Evolutionary conservation across 257 asterid genomes (phyloP).

Genomic region (Nicotiana tabacum): DNA sequence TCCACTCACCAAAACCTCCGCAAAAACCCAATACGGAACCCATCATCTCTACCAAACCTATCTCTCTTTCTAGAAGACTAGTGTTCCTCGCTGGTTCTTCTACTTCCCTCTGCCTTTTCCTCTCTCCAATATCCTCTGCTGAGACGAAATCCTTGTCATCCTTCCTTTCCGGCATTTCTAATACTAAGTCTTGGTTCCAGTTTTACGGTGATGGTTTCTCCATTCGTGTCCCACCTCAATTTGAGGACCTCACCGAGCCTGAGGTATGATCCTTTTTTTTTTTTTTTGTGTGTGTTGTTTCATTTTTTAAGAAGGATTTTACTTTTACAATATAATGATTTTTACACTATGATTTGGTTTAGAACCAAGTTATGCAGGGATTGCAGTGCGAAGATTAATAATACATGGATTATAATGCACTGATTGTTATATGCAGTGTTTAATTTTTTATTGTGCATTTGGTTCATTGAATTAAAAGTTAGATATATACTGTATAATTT

Average conservation of each 20-base stretch:
- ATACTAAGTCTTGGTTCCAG: slow-evolving; percentile 84
- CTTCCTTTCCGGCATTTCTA: slow-evolving; percentile 70
- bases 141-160: slow-evolving; percentile 31
- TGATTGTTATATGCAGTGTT: too few species aligned
- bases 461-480: too few species aligned
- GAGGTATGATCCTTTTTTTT: slow-evolving; percentile 37
- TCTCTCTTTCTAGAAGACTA: slow-evolving; percentile 37
- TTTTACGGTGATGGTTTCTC: slow-evolving; percentile 84
- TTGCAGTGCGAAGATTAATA: too few species aligned
- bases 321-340: not conserved
- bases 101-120: slow-evolving; percentile 22
- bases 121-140: slow-evolving; percentile 33
- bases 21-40: slow-evolving; percentile 9
- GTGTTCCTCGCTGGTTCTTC: slow-evolving; percentile 34
- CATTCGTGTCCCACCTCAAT: slow-evolving; percentile 84
- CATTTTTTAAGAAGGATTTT: not conserved
- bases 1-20: slow-evolving; percentile 32
- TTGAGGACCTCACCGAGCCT: slow-evolving; percentile 73
- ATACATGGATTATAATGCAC: too few species aligned
- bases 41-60: slow-evolving; percentile 13
- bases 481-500: too few species aligned
- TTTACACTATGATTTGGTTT: not conserved
- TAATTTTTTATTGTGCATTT: too few species aligned
- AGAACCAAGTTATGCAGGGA: too few species aligned
- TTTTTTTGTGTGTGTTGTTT: too few species aligned